A percentile compares a stretch with the other conserved stretches of the same genome.
Evolutionary conservation across 495 filamentous ascomycete species (phyloP).

Genomic region (Lophiotrema nucula): DNA sequence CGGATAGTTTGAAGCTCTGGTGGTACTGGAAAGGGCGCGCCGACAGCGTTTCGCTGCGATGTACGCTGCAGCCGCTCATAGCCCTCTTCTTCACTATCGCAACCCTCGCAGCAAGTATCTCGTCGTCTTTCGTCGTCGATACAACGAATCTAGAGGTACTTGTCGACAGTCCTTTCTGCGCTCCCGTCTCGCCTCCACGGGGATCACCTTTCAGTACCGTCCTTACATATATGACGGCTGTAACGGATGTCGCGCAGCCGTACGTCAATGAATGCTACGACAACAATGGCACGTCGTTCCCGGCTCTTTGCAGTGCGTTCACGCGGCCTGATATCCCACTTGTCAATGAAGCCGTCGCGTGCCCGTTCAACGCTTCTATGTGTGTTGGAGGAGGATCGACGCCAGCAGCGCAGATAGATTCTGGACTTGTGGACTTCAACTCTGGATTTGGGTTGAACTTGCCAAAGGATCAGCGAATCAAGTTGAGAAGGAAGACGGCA

Average conservation of each 20-base stretch:
- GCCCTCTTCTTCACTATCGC: background rate
- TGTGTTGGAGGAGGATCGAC: background rate
- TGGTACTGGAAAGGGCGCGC: background rate
- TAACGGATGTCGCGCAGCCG: background rate
- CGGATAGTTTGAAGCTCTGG: slow-evolving; percentile 4
- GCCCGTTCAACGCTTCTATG: background rate
- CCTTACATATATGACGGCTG: background rate
- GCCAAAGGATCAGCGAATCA: background rate
- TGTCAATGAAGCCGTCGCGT: background rate
- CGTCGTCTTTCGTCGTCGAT: background rate
- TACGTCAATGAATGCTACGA: background rate
- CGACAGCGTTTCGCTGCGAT: background rate
- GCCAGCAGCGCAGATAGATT: background rate
- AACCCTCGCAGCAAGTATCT: background rate
- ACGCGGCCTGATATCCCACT: background rate
- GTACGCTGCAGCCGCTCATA: background rate
- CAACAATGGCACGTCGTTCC: background rate
- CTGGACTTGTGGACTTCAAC: background rate
- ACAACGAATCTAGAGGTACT: background rate
- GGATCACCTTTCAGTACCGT: background rate
- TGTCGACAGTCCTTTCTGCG: background rate
- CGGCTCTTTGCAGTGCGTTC: background rate
- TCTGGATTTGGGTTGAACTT: background rate
- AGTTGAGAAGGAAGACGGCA: background rate
- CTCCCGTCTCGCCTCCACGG: background rate